A percentile compares a stretch with the other conserved stretches of the same genome.
Evolutionary conservation across 1,284 basidiomycete genomes (phyloP).

Genomic region (Tilletia setariae): DNA sequence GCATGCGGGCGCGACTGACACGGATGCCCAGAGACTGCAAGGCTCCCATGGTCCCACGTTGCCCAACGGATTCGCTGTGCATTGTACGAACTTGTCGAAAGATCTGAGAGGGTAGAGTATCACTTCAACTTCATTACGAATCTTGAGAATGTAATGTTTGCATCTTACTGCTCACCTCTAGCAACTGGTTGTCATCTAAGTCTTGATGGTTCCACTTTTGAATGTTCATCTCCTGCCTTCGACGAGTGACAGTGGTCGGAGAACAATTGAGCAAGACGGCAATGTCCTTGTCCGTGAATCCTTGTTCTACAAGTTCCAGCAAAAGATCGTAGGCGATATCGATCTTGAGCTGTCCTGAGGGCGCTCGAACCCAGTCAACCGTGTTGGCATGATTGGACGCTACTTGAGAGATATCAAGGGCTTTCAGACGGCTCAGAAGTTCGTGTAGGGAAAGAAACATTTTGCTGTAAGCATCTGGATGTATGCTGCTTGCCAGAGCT

Average conservation of each 20-base stretch:
- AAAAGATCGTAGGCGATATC: neutral
- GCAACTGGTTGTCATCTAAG: neutral
- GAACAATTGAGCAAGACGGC: neutral
- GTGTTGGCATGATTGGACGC: too few relatives aligned
- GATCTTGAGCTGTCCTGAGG: neutral
- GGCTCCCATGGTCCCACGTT: neutral
- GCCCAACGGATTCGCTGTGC: neutral
- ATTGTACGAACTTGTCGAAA: neutral
- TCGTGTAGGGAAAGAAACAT: too few relatives aligned
- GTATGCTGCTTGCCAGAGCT: too few relatives aligned
- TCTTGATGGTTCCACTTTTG: constrained; percentile 1
- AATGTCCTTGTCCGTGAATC: constrained; percentile 3
- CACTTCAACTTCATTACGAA: neutral
- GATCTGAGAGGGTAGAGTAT: neutral
- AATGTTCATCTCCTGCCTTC: neutral
- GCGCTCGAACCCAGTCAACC: neutral
- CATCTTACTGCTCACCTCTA: neutral
- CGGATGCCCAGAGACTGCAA: neutral
- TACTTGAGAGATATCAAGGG: too few relatives aligned
- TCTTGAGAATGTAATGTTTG: neutral
- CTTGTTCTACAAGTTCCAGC: neutral
- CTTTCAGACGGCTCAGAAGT: too few relatives aligned
- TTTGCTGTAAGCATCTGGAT: too few relatives aligned
- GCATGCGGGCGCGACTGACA: neutral
- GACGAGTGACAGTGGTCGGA: neutral